Base-by-base conservation (phyloP, 441 rosid genomes). In the Pelargonium australe region DNA sequence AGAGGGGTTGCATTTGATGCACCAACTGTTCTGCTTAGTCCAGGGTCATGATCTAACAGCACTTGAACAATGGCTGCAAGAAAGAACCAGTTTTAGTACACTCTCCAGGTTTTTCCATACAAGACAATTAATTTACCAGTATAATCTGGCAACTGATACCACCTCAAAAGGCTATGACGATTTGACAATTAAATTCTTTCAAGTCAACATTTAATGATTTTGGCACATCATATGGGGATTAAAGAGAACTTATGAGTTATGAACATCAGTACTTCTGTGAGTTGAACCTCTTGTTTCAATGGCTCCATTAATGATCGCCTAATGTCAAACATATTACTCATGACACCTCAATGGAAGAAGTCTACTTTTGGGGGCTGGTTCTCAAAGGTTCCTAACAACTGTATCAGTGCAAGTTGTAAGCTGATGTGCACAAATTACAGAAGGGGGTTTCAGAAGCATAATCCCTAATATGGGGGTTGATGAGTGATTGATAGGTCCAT, bases 1-100 rank as follows among this genome's bases (percentile, higher is more conserved):
- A 94, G 91, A 41, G 99, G 95, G 17, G 97, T 91, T 31, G 97
- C 85, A 77, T 87, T 85, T 31, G 93, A 87, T 66, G 87, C 93
- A 16, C 96, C 91, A 71, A 81, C 75, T 0, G 97, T 94, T 63
- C 72, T 85, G 83, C 94, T 89, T 78, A 94, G 81, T 49, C 87
- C 82, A 5, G 95, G 85, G 65, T 94, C 95, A 66, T 89, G 87
- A 75, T 94, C 89, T 60, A 94, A 83, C 55, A 94, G 79, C 53
- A 88, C 91, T 74, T 86, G 94, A 67, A 94, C 98, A 72, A 94
- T 89, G 65, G 84, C 98, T 94, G 88, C 83, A 80, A 81, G 53
- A 75, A 70, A 62, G 16, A 78, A 75, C 17, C 25, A 67, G 31
- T 43, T 14, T 68, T 64, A 74, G 70, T 47, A 44, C 28, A 19